Percentiles rank a stretch among this genome's conserved stretches.
phyloP scores from a whole-genome alignment of 441 rosid species.

The Sinapis alba region DNA sequence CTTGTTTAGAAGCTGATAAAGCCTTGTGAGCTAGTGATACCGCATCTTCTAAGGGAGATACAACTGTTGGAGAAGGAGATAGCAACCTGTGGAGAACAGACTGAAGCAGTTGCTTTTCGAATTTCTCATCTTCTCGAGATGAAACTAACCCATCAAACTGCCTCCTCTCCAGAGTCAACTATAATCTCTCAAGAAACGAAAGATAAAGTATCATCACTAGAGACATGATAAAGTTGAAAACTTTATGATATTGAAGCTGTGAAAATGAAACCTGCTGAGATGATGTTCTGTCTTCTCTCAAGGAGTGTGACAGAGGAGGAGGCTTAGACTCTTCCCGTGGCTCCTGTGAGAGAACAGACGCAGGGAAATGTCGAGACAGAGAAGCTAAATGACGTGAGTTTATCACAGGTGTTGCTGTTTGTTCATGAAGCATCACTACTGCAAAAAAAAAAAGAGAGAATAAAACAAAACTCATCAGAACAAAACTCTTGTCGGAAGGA shows the following conservation, averaged over 20 bases:
- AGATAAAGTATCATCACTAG: neutral
- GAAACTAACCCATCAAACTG: slow-evolving; percentile 43
- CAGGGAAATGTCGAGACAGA: slow-evolving; percentile 63
- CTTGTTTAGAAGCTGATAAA: slow-evolving; percentile 76
- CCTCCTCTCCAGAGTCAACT: slow-evolving; percentile 52
- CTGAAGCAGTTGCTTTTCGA: slow-evolving; percentile 48
- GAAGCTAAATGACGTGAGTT: slow-evolving; percentile 57
- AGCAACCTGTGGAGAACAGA: slow-evolving; percentile 50
- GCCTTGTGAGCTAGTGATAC: slow-evolving; percentile 73
- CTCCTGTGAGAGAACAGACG: slow-evolving; percentile 77
- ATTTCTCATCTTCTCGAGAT: slow-evolving; percentile 44
- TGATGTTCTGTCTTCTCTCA: slow-evolving; percentile 56
- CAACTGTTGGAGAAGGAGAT: slow-evolving; percentile 42
- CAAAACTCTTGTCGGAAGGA: neutral
- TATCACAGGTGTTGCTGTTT: slow-evolving; percentile 51
- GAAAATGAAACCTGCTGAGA: slow-evolving; percentile 51
- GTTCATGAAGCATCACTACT: slow-evolving; percentile 62
- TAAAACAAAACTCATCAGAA: neutral
- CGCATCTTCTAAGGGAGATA: slow-evolving; percentile 40
- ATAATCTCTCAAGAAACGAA: no score
- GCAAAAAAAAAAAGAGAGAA: slow-evolving; percentile 17
- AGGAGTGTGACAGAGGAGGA: slow-evolving; percentile 37
- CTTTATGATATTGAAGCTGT: neutral
- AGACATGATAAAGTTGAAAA: slow-evolving; percentile 12
- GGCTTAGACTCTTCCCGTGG: slow-evolving; percentile 66